These are phyloP conservation scores for Pseudoscleropodium purum DNA, from an alignment of 225 moss, liverwort and hornwort genomes.

Conservation along the genomic window DNA sequence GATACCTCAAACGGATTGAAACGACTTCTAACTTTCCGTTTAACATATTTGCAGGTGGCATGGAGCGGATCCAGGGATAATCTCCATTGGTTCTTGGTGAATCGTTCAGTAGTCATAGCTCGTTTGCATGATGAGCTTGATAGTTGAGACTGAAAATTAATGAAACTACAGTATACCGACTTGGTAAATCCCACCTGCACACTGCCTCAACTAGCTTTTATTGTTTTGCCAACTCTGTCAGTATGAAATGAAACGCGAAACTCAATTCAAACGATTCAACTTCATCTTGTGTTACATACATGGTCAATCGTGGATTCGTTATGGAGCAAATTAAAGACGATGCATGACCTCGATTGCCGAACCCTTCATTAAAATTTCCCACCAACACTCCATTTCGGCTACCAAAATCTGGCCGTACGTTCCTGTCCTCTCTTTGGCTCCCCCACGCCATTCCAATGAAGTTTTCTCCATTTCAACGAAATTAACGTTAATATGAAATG, in stretches of 20 bases:
- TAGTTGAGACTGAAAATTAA: background rate
- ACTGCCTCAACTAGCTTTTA: background rate
- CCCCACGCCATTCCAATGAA: background rate
- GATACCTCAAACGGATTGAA: no score
- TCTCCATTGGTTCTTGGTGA: background rate
- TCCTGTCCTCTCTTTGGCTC: background rate
- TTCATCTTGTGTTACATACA: background rate
- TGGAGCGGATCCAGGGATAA: no score
- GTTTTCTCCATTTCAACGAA: background rate
- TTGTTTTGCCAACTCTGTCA: background rate
- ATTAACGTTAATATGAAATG: background rate
- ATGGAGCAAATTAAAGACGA: background rate
- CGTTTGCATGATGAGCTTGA: background rate
- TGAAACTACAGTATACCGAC: background rate
- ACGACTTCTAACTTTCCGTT: no score
- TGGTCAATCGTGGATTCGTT: background rate
- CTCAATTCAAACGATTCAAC: background rate
- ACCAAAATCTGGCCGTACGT: background rate
- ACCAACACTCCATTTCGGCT: background rate
- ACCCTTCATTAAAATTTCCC: background rate
- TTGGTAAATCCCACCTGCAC: background rate
- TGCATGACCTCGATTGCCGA: background rate
- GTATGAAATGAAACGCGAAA: background rate
- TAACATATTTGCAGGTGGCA: no score
- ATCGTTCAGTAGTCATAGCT: background rate